Base-by-base conservation (phyloP, 1,284 basidiomycete genomes). In the Ustilago sp. region DNA sequence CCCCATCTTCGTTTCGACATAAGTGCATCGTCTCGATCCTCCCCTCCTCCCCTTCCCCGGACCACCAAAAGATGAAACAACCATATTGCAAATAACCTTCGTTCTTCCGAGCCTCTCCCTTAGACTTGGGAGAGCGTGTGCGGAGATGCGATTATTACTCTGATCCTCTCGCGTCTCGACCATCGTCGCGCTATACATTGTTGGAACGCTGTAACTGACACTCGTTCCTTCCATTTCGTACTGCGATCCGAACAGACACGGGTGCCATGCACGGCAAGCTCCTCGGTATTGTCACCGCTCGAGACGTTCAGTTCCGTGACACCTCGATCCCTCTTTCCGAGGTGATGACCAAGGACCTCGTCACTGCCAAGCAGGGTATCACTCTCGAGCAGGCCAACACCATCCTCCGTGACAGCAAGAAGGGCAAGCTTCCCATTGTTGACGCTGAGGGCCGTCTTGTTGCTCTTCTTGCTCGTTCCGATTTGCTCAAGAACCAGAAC, bases 401-500 rank as follows among this genome's bases (percentile, higher is more conserved):
- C 83, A 93, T 99, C 83, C 91, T 99, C 39, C 94, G 96, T 57
- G 92, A 94, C 86, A 96, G 93, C 54, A 99, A 99, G 87, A 98
- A 98, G 89, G 96, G 96, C 74, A 99, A 99, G 87, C 90, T 99
- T 1, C 96, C 84, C 58, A 86, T 86, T 59, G 78, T 86, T 53
- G 82, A 86, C 59, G 45, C 55, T 31, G 71, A 77, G 57, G 83
- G 83, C 48, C 76, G 79, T 19, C 77, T 86, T 6, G 76, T 85
- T 52, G 74, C 82, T 23, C 63, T 86, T 35, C 79, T 86, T 51
- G 84, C 84, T 15, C 94, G 96, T 67, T 98, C 95, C 45, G 96
- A 99, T 87, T 89, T 99, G 70, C 91, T 99, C 86, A 99, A 99
- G 88, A 98, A 98, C 88, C 94, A 98, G 86, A 95, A 94, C 76